These are phyloP conservation scores for Striga asiatica DNA, from an alignment of 257 asterid genomes.

Conservation along the genomic window DNA sequence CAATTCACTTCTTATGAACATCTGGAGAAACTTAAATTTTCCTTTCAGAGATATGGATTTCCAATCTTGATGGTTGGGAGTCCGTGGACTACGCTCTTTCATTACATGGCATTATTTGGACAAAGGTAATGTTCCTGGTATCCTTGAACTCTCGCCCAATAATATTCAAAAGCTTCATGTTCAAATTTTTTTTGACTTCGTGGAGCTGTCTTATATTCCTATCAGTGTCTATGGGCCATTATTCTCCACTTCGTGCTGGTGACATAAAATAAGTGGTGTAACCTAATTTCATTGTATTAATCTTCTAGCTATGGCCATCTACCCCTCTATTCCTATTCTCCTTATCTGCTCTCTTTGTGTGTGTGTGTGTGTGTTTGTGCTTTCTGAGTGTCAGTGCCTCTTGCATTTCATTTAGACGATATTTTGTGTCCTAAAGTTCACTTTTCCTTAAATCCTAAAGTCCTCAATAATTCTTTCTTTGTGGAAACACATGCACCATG, in stretches of 20 bases:
- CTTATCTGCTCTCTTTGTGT: not conserved
- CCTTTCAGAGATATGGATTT: no score
- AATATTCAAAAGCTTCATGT: not conserved
- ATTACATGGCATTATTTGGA: slow-evolving; percentile 8
- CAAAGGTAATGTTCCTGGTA: slow-evolving; percentile 16
- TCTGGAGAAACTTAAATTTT: no score
- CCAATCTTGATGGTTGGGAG: slow-evolving; percentile 11
- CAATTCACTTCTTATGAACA: no score
- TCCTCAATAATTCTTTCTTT: slow-evolving; percentile 14
- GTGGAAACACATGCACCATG: slow-evolving; percentile 77
- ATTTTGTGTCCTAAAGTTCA: not conserved
- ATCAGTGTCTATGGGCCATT: slow-evolving; percentile 9
- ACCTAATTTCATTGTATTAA: slow-evolving; percentile 7
- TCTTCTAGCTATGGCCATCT: slow-evolving; percentile 8
- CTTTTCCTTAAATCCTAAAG: slow-evolving; percentile 7
- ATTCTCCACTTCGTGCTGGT: not conserved
- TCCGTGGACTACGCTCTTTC: slow-evolving; percentile 1
- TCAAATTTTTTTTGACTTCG: slow-evolving; percentile 9
- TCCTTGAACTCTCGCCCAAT: slow-evolving; percentile 6
- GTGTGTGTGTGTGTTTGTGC: no score
- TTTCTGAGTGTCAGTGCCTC: slow-evolving; percentile 12
- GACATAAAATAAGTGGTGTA: not conserved
- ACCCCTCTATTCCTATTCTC: slow-evolving; percentile 8
- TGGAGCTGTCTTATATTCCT: slow-evolving; percentile 18
- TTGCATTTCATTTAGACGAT: slow-evolving; percentile 14